These are phyloP conservation scores for Xanthoconium purpureum DNA, from an alignment of 768 basidiomycete species.

Conservation along the genomic window DNA sequence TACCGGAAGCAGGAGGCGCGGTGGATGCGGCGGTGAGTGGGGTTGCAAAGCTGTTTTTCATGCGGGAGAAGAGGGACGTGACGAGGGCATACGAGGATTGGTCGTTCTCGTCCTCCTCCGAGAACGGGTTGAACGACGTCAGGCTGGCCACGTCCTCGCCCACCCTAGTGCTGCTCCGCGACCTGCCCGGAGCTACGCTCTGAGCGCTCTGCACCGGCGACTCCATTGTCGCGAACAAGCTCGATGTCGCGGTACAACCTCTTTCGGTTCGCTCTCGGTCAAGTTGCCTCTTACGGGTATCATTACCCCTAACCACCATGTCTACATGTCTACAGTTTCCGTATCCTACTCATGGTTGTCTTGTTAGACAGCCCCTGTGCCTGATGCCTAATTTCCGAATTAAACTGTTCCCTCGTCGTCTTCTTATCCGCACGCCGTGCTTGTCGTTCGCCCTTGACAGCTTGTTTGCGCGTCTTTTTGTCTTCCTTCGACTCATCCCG, in stretches of 20 bases:
- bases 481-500: conserved; percentile 75
- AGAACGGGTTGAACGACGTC: conserved; percentile 88
- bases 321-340: conserved; percentile 20
- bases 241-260: background rate
- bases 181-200: conserved; percentile 50
- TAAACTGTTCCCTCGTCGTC: conserved; percentile 58
- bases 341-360: conserved; percentile 31
- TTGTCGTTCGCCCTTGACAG: conserved; percentile 65
- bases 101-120: conserved; percentile 90
- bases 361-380: conserved; percentile 45
- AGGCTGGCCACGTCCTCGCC: conserved; percentile 64
- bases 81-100: conserved; percentile 84
- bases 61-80: conserved; percentile 72
- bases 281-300: conserved; percentile 13
- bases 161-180: conserved; percentile 58
- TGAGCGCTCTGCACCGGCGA: conserved; percentile 31
- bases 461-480: conserved; percentile 69
- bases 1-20: conserved; percentile 32
- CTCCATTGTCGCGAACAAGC: conserved; percentile 29
- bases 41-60: conserved; percentile 75
- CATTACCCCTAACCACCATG: background rate
- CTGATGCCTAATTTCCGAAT: conserved; percentile 60
- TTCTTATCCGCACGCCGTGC: conserved; percentile 67
- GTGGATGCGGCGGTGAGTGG: conserved; percentile 55
- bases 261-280: conserved; percentile 4